Conservation (phyloP, 2,329 filamentous ascomycete genomes). For the Alternaria rosae region DNA sequence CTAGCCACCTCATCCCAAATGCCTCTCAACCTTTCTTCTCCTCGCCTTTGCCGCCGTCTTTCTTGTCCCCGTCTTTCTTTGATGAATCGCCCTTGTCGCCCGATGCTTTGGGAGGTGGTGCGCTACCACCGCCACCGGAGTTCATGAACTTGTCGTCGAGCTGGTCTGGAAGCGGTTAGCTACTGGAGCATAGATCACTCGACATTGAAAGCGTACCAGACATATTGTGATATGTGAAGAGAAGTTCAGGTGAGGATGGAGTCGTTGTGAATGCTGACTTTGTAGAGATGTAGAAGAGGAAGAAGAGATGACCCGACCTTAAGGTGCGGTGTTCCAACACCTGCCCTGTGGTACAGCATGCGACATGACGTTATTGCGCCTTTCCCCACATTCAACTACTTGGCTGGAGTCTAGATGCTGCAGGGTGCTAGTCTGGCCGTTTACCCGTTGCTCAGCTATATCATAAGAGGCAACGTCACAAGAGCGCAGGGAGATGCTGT, state of each 20-base stretch:
- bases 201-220: background rate
- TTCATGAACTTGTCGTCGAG: constrained; percentile 10
- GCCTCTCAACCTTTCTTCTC: constrained; percentile 1
- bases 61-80: background rate
- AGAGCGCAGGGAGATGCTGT: background rate
- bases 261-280: background rate
- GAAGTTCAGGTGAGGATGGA: background rate
- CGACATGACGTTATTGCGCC: background rate
- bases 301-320: background rate
- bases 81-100: background rate
- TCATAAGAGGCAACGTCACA: background rate
- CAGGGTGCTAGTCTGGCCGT: background rate
- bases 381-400: background rate
- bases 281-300: background rate
- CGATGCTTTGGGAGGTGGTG: background rate
- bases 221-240: background rate
- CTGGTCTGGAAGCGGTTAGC: background rate
- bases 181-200: background rate
- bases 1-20: background rate
- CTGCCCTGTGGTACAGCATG: background rate
- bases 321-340: background rate
- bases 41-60: background rate
- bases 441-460: background rate
- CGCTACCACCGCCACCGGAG: background rate
- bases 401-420: background rate